Percentiles rank a stretch among this genome's conserved stretches.
These are phyloP conservation scores for Lupinus albus DNA, from an alignment of 306 rosid genomes.

Conservation along the genomic window DNA sequence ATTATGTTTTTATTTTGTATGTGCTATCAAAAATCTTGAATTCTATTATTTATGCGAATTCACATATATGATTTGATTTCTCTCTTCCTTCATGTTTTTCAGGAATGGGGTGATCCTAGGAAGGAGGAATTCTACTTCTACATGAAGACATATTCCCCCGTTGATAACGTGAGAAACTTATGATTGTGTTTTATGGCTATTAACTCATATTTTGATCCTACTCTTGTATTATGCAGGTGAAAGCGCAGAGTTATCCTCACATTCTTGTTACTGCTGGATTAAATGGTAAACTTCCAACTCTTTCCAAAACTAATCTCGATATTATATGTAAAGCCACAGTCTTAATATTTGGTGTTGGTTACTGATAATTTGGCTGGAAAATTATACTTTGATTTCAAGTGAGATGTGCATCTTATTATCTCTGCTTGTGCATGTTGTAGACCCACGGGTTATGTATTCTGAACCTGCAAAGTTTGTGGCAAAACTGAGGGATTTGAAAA, in stretches of 20 bases:
- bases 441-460: slow-evolving; percentile 88
- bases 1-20: neutral
- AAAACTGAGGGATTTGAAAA: slow-evolving; percentile 81
- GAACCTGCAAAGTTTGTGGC: slow-evolving; percentile 94
- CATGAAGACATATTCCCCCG: slow-evolving; percentile 96
- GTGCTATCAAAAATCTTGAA: slow-evolving; percentile 26
- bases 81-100: slow-evolving; percentile 45
- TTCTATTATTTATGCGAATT: slow-evolving; percentile 25
- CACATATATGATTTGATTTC: slow-evolving; percentile 21
- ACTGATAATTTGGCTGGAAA: slow-evolving; percentile 36
- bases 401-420: slow-evolving; percentile 25
- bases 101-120: slow-evolving; percentile 99
- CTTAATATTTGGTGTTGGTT: slow-evolving; percentile 30
- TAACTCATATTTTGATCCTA: neutral
- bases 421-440: slow-evolving; percentile 50
- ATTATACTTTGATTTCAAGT: slow-evolving; percentile 16
- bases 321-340: slow-evolving; percentile 12
- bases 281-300: slow-evolving; percentile 61
- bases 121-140: slow-evolving; percentile 89
- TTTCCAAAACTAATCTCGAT: neutral
- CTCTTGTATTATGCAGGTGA: slow-evolving; percentile 61
- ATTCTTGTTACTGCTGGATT: slow-evolving; percentile 91
- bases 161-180: slow-evolving; percentile 78
- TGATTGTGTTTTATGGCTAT: slow-evolving; percentile 21
- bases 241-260: slow-evolving; percentile 74